Base-by-base conservation (phyloP, 257 asterid species). In the Rehmannia glutinosa region DNA sequence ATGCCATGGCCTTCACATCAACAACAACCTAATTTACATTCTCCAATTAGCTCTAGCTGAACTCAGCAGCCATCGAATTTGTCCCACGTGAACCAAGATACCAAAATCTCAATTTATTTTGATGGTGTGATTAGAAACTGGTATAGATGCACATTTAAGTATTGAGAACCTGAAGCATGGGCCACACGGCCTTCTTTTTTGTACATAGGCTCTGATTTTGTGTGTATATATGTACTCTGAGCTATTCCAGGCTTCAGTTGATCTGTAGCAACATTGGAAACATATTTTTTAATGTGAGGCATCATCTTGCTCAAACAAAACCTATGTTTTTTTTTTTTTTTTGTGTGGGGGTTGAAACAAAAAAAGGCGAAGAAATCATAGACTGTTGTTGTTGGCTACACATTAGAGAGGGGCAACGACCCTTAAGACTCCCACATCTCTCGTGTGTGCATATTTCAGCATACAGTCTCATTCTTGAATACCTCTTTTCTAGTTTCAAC, bases 1-100 rank as follows among this genome's bases (percentile, higher is more conserved):
- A 49, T 71, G 27, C 77, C 80, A 16, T 85, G 90, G 87, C 96
- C 93, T 36, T 58, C 68, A 9, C 93, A 78, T 74, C 86, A 84
- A 50, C 76, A 59, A 12, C 66, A 30, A 15, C 16, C 68, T 46
- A 73, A 11, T 66, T 47, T 71, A 8, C 75, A 61, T 13, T 20
- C 73, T 19, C 65, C 77, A 2, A 74, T 77, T 12, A 51, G 74
- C 73, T 71, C 85, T 9, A 27, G 51, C 35, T 74, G 62, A 70
- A 57, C 47, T 67, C 68, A 38, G 1, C 33, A 21, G 19, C 33
- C 27, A 11, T 17, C 17, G 13, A 46, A 3, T 24, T 35, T 5
- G 23, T 12, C 25, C 33, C 7, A 19, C 19, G 5, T 12, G 30
- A 20, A 63, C 64, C 13, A 20, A 36, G 33, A 15, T n/a, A 64